Percentiles rank a stretch among this genome's conserved stretches.
These are phyloP conservation scores for Sporothrix pseudoabietina DNA, from an alignment of 2,329 filamentous ascomycete species.

Conservation along the genomic window DNA sequence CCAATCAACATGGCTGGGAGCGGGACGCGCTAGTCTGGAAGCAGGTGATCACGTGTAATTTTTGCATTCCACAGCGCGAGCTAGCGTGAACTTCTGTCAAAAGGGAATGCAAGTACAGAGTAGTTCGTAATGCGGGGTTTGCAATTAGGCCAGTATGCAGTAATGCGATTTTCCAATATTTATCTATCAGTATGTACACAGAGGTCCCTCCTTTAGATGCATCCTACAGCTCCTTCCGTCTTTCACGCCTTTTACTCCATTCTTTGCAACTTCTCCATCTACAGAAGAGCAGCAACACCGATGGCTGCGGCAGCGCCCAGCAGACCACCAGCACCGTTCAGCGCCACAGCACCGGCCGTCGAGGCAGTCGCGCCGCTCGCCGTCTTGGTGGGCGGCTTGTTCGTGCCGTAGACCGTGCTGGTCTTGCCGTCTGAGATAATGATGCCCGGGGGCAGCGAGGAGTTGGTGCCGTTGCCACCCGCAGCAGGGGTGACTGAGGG, in stretches of 20 bases:
- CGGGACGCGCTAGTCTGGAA: conserved; percentile 15
- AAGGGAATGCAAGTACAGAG: neutral
- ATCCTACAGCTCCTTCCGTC: neutral
- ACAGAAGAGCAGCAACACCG: conserved; percentile 27
- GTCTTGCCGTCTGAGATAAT: conserved; percentile 27
- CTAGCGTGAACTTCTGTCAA: neutral
- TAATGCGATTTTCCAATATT: neutral
- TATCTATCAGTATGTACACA: neutral
- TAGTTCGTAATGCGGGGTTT: neutral
- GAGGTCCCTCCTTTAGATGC: neutral
- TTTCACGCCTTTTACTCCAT: neutral
- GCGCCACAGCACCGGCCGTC: conserved; percentile 7
- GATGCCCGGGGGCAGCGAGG: conserved; percentile 22
- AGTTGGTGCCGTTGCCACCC: conserved; percentile 1
- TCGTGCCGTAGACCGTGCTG: conserved; percentile 30
- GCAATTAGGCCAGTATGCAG: neutral
- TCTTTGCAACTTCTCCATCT: neutral
- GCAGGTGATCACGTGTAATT: conserved; percentile 14
- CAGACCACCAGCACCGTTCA: neutral
- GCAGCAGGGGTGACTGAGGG: neutral
- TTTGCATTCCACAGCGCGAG: neutral
- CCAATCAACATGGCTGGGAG: conserved; percentile 14
- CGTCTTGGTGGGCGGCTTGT: conserved; percentile 23
- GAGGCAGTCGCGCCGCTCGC: neutral
- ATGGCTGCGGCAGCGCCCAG: conserved; percentile 20